Conservation (phyloP, 208 protist genomes). For the Trypanosoma avium region DNA sequence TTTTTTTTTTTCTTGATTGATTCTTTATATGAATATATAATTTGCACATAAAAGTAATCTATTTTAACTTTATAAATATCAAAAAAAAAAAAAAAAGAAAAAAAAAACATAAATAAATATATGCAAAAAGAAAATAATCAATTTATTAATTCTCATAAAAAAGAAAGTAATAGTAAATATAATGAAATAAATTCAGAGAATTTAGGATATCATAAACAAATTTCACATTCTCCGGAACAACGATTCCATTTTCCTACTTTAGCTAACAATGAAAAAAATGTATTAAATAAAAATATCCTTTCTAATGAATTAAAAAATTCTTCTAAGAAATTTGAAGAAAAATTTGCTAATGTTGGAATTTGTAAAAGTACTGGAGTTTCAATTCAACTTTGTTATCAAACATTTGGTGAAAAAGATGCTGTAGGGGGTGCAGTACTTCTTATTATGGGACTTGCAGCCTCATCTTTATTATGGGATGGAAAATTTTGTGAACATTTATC, state of each 20-base stretch:
- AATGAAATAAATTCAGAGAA: no score
- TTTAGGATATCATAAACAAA: no score
- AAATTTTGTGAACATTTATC: slow-evolving; percentile 41
- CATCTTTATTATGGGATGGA: slow-evolving; percentile 55
- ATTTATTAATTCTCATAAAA: no score
- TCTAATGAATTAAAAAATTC: no score
- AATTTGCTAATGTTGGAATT: slow-evolving; percentile 54
- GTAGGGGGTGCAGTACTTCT: slow-evolving; percentile 40
- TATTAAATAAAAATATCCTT: no score
- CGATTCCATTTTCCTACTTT: no score
- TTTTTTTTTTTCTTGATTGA: not conserved
- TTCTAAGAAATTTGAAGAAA: no score
- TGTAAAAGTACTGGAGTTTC: slow-evolving; percentile 45
- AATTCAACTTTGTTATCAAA: slow-evolving; percentile 71
- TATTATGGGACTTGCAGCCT: slow-evolving; percentile 59
- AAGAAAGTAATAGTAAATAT: no score
- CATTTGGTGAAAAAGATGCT: slow-evolving; percentile 33
- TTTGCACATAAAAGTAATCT: not conserved
- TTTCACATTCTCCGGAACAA: no score
- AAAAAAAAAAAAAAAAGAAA: not conserved
- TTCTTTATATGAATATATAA: not conserved
- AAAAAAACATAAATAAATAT: no score
- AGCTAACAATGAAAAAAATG: no score
- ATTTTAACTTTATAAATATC: not conserved
- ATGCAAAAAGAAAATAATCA: no score